phyloP scores from a whole-genome alignment of 2,329 filamentous ascomycete genomes.

The Raffaelea arxii region DNA sequence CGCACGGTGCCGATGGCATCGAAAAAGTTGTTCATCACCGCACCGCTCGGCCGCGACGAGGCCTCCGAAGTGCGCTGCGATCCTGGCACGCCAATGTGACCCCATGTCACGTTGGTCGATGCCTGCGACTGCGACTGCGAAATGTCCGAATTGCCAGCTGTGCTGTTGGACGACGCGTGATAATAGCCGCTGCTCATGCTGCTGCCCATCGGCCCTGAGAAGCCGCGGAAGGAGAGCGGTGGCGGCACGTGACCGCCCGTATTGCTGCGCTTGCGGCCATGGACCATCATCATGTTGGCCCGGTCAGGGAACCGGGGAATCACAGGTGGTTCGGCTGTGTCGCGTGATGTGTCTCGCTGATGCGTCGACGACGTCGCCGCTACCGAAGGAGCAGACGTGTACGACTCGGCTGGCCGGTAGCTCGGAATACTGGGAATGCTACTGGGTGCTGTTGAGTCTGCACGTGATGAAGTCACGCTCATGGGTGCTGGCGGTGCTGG shows the following conservation, averaged over 20 bases:
- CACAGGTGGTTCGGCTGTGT: conserved; percentile 60
- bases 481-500: conserved; percentile 15
- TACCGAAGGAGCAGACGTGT: conserved; percentile 20
- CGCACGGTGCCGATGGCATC: conserved; percentile 84
- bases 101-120: conserved; percentile 28
- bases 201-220: conserved; percentile 46
- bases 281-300: conserved; percentile 36
- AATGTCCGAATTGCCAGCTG: conserved; percentile 48
- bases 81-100: conserved; percentile 1
- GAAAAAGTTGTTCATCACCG: conserved; percentile 54
- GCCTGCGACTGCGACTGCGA: conserved; percentile 35
- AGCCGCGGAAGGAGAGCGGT: conserved; percentile 67
- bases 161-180: conserved; percentile 45
- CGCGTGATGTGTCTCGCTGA: conserved; percentile 40
- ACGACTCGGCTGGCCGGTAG: conserved; percentile 29
- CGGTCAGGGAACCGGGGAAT: conserved; percentile 56
- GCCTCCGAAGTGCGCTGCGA: conserved; percentile 47
- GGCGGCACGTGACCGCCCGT: conserved; percentile 67
- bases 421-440: conserved; percentile 43
- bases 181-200: conserved; percentile 29
- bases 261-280: conserved; percentile 82
- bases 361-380: conserved; percentile 22
- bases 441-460: conserved; percentile 37
- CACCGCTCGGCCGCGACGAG: conserved; percentile 33
- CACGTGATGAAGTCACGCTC: conserved; percentile 16